phyloP scores from a whole-genome alignment of 805 yeast species.

The Teunomyces aglyptinius region DNA sequence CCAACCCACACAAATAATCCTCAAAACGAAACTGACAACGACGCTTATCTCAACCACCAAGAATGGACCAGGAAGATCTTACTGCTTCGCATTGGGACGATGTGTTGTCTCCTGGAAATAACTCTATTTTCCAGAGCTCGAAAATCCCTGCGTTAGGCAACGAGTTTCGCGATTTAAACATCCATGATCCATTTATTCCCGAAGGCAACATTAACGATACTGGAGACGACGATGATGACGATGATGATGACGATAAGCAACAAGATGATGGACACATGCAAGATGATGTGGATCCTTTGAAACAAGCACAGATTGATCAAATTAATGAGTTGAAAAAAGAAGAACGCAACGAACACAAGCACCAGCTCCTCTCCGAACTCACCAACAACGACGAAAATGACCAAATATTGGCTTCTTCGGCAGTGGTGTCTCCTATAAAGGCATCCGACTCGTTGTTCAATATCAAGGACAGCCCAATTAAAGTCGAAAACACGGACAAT shows the following conservation, averaged over 20 bases:
- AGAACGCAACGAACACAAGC: conserved; percentile 29
- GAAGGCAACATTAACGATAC: conserved; percentile 17
- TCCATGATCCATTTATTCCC: conserved; percentile 5
- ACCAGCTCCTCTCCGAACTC: conserved; percentile 42
- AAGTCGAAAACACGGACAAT: conserved; percentile 8
- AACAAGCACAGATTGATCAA: conserved; percentile 11
- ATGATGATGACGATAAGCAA: background rate
- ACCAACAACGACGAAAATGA: conserved; percentile 27
- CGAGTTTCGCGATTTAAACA: conserved; percentile 7
- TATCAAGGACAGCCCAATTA: conserved; percentile 31
- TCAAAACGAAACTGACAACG: background rate
- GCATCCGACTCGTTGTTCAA: conserved; percentile 31
- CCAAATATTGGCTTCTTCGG: conserved; percentile 2
- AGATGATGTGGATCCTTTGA: background rate
- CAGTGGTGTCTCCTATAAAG: conserved; percentile 13
- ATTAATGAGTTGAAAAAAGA: conserved; percentile 33
- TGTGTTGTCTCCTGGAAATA: conserved; percentile 38
- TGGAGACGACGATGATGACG: conserved; percentile 5
- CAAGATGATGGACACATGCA: background rate
- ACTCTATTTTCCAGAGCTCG: background rate
- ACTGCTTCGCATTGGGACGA: conserved; percentile 65
- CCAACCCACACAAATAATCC: background rate
- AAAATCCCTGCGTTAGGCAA: conserved; percentile 4
- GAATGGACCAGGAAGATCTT: conserved; percentile 49
- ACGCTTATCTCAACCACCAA: background rate